phyloP scores from a whole-genome alignment of 306 rosid species.

The Oxytropis ochrocephala region DNA sequence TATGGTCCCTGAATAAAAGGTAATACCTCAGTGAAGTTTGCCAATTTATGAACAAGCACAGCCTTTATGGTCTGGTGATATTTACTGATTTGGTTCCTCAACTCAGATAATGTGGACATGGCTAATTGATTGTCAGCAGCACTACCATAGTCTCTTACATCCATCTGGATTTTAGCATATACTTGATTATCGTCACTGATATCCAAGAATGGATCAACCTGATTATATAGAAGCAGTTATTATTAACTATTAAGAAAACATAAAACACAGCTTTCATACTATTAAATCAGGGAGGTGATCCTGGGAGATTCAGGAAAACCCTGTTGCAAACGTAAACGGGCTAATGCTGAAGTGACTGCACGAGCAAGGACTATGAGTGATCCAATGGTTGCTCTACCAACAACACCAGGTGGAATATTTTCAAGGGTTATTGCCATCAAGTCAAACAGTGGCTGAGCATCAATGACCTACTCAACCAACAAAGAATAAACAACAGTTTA shows the following conservation, averaged over 20 bases:
- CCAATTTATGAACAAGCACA: constrained; percentile 49
- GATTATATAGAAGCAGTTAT: constrained; percentile 5
- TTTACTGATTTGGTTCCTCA: constrained; percentile 52
- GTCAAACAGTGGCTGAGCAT: constrained; percentile 69
- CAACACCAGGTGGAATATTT: constrained; percentile 65
- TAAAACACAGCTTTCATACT: neutral
- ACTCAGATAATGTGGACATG: constrained; percentile 42
- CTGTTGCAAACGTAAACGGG: constrained; percentile 54
- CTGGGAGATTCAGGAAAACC: constrained; percentile 74
- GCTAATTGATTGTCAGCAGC: constrained; percentile 67
- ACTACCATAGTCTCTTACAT: constrained; percentile 56
- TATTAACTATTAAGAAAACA: neutral
- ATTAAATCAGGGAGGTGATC: neutral
- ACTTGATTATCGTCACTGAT: constrained; percentile 71
- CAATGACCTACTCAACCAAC: constrained; percentile 50
- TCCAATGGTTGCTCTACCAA: constrained; percentile 75
- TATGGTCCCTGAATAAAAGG: neutral
- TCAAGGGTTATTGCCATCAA: constrained; percentile 83
- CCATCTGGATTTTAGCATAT: constrained; percentile 55
- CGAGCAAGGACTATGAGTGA: constrained; percentile 75
- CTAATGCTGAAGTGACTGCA: constrained; percentile 50
- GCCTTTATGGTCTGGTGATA: constrained; percentile 43
- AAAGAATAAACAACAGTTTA: constrained; percentile 9
- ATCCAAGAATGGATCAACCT: constrained; percentile 86
- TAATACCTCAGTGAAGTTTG: constrained; percentile 57